Evolutionary conservation across 2,329 filamentous ascomycete species (phyloP).

Genomic region (Aspergillus japonicus): DNA sequence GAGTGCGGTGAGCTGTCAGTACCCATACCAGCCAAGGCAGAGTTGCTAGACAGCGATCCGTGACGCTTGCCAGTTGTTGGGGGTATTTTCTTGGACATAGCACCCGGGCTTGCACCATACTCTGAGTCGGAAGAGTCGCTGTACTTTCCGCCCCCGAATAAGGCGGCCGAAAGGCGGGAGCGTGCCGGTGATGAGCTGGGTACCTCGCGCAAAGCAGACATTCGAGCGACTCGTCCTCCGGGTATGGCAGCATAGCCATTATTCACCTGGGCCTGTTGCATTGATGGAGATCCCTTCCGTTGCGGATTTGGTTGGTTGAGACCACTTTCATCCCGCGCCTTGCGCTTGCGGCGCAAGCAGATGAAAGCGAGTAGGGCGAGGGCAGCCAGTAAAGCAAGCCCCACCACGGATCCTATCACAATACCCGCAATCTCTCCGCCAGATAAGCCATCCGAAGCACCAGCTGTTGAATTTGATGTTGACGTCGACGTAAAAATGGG

Average conservation of each 20-base stretch:
- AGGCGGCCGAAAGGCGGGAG: slow-evolving; percentile 51
- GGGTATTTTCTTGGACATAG: slow-evolving; percentile 54
- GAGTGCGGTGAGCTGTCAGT: slow-evolving; percentile 72
- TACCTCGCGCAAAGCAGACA: slow-evolving; percentile 86
- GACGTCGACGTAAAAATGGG: slow-evolving; percentile 64
- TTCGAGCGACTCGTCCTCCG: slow-evolving; percentile 86
- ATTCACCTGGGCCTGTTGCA: slow-evolving; percentile 44
- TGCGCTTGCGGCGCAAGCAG: slow-evolving; percentile 56
- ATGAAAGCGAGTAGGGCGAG: slow-evolving; percentile 62
- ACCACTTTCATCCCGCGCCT: slow-evolving; percentile 66
- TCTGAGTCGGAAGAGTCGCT: slow-evolving; percentile 61
- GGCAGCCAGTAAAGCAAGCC: slow-evolving; percentile 65
- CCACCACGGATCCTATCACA: slow-evolving; percentile 75
- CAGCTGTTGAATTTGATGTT: slow-evolving; percentile 58
- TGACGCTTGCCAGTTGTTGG: slow-evolving; percentile 62
- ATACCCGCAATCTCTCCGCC: slow-evolving; percentile 91
- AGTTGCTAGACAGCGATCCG: slow-evolving; percentile 86
- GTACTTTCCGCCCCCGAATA: slow-evolving; percentile 49
- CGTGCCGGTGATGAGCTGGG: slow-evolving; percentile 61
- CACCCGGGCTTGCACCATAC: slow-evolving; percentile 69
- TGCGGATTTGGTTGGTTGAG: slow-evolving; percentile 86
- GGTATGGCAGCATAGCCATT: slow-evolving; percentile 72
- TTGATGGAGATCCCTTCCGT: slow-evolving; percentile 42
- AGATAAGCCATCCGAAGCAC: slow-evolving; percentile 56
- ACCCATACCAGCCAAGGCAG: slow-evolving; percentile 62